Conservation (phyloP, 257 asterid genomes). For the Marsdenia floribunda region DNA sequence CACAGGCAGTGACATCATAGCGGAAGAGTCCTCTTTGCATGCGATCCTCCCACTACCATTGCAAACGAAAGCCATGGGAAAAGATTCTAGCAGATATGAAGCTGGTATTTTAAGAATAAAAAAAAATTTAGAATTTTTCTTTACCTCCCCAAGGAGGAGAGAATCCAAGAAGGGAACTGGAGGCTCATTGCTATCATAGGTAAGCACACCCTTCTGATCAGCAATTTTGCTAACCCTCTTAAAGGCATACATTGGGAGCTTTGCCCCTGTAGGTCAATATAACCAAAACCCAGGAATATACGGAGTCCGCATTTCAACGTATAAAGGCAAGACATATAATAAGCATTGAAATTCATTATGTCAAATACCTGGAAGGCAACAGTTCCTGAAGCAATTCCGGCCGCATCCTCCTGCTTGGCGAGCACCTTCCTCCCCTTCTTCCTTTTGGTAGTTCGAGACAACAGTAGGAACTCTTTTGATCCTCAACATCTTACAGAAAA, state of each 20-base stretch:
- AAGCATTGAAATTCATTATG: background rate
- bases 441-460: conserved; percentile 79
- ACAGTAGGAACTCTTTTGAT: conserved; percentile 86
- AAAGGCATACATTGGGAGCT: conserved; percentile 72
- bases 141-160: conserved; percentile 73
- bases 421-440: conserved; percentile 51
- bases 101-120: background rate
- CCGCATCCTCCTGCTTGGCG: conserved; percentile 57
- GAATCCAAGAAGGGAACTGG: conserved; percentile 59
- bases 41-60: conserved; percentile 89
- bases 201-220: conserved; percentile 27
- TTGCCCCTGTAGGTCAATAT: conserved; percentile 43
- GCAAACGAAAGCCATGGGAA: conserved; percentile 20
- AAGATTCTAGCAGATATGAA: background rate
- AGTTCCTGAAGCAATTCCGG: conserved; percentile 69
- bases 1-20: conserved; percentile 96
- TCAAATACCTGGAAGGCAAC: conserved; percentile 69
- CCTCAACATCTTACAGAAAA: conserved; percentile 42
- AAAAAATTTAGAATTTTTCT: background rate
- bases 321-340: background rate
- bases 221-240: conserved; percentile 33
- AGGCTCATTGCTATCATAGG: conserved; percentile 34
- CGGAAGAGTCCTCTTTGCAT: conserved; percentile 92
- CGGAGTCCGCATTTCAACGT: background rate
- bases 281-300: conserved; percentile 17